Percentiles rank a stretch among this genome's conserved stretches.
phyloP scores from a whole-genome alignment of 164 flowering plant species.

The Vitis vinifera region DNA sequence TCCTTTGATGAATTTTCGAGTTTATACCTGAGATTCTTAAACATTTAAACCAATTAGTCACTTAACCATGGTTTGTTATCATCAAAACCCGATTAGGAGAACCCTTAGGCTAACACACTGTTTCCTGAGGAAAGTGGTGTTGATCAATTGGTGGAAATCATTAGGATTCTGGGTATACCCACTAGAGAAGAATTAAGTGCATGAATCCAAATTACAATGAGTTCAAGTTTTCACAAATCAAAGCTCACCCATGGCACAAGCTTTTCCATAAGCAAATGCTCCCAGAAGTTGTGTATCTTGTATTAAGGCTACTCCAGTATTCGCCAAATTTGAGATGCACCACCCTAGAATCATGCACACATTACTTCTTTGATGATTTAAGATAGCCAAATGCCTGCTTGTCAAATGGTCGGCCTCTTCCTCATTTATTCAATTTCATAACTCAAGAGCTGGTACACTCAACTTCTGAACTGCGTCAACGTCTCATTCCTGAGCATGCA shows the following conservation, averaged over 20 bases:
- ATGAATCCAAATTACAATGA: too few species aligned
- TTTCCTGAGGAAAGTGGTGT: constrained; percentile 77
- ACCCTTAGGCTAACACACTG: constrained; percentile 36
- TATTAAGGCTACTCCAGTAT: too few species aligned
- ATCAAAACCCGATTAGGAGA: too few species aligned
- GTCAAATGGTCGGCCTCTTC: constrained; percentile 56
- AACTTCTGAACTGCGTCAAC: constrained; percentile 39
- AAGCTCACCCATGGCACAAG: too few species aligned
- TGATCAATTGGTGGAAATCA: constrained; percentile 57
- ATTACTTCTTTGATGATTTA: constrained; percentile 59
- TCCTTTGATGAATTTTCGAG: too few species aligned
- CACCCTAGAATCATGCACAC: constrained; percentile 51
- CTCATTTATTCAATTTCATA: constrained; percentile 56
- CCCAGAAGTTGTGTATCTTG: too few species aligned
- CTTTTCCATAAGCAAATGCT: too few species aligned
- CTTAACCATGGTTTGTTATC: not conserved
- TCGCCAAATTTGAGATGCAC: too few species aligned
- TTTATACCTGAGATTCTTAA: too few species aligned
- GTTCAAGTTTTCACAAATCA: too few species aligned
- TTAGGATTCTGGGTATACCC: constrained; percentile 25
- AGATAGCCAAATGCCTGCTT: constrained; percentile 50
- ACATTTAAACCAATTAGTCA: too few species aligned
- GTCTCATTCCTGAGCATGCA: constrained; percentile 44
- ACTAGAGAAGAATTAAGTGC: too few species aligned
- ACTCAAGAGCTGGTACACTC: constrained; percentile 22